Evolutionary conservation across 768 basidiomycete genomes (phyloP), one percentile per base, ranked within the genome.

Genomic region (Plicaturopsis crispa): DNA sequence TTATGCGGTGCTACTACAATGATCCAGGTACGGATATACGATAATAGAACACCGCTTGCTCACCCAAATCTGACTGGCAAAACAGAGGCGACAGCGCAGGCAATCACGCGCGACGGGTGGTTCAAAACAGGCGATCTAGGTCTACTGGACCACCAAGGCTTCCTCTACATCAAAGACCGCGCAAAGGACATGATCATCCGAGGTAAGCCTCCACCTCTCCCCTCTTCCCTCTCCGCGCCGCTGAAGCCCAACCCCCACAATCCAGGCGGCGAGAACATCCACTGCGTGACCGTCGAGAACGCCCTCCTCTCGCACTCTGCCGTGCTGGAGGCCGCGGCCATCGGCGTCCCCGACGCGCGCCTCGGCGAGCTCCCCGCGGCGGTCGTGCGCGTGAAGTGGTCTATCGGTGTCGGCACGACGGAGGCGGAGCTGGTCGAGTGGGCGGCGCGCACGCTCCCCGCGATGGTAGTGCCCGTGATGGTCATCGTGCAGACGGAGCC

Each of bases 401-500:
- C n/a, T n/a, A n/a, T n/a, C n/a, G n/a, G n/a, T n/a, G n/a, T n/a
- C n/a, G n/a, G n/a, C n/a, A n/a, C n/a, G n/a, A n/a, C n/a, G n/a
- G n/a, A n/a, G n/a, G n/a, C n/a, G n/a, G n/a, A n/a, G n/a, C n/a
- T n/a, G n/a, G n/a, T n/a, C n/a, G n/a, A n/a, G n/a, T n/a, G n/a
- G n/a, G n/a, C n/a, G 22, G 4, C 18, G 21, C 24, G 4, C 33
- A 74, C 72, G 8, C 54, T 75, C 32, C 72, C 73, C 11, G 55
- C 61, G 38, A 78, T 71, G 48, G 75, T 76, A n/a, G 69, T 78
- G 12, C 78, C 78, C 38, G 74, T 72, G 19, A 75, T 80, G 72
- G 62, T 80, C 41, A 44, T 76, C 16, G 54, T 78, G 19, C 53
- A 59, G 20, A 58, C 69, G 34, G 52, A 65, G 22, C 63, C 69